These are phyloP conservation scores for Tricholomella constricta DNA, from an alignment of 768 basidiomycete genomes.

Conservation along the genomic window DNA sequence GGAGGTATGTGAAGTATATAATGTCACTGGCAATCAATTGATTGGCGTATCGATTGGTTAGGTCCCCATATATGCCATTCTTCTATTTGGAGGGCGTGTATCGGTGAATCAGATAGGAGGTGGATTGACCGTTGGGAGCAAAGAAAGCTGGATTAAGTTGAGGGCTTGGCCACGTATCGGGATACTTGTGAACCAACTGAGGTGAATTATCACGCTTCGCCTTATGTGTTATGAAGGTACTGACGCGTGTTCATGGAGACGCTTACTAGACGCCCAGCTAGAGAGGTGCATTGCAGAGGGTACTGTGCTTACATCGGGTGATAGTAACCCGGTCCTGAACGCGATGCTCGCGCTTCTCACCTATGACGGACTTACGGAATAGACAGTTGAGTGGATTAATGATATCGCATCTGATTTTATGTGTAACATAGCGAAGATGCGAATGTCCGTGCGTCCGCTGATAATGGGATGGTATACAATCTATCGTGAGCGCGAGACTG, in stretches of 20 bases:
- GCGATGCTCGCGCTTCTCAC: slow-evolving; percentile 35
- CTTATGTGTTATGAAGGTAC: background rate
- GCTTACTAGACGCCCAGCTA: slow-evolving; percentile 70
- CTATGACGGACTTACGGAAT: slow-evolving; percentile 22
- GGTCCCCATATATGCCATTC: slow-evolving; percentile 85
- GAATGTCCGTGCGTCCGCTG: too few species aligned
- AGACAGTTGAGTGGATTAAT: background rate
- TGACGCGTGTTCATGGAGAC: slow-evolving; percentile 36
- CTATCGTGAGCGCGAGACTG: too few species aligned
- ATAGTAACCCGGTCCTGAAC: slow-evolving; percentile 53
- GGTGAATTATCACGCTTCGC: slow-evolving; percentile 44
- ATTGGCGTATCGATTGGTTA: slow-evolving; percentile 24
- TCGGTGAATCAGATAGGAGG: slow-evolving; percentile 78
- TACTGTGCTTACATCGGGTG: slow-evolving; percentile 43
- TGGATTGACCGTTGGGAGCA: slow-evolving; percentile 65
- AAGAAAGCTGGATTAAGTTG: slow-evolving; percentile 58
- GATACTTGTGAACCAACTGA: slow-evolving; percentile 82
- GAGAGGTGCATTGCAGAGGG: slow-evolving; percentile 66
- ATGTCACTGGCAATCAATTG: background rate
- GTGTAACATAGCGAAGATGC: too few species aligned
- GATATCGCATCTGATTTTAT: background rate
- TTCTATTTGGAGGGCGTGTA: slow-evolving; percentile 84
- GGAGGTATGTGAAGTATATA: slow-evolving; percentile 54
- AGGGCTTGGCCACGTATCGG: slow-evolving; percentile 91
- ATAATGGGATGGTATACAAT: too few species aligned